A percentile compares a stretch with the other conserved stretches of the same genome.
Evolutionary conservation across 225 moss, liverwort and hornwort species (phyloP).

Genomic region (Pseudisothecium myosuroides): DNA sequence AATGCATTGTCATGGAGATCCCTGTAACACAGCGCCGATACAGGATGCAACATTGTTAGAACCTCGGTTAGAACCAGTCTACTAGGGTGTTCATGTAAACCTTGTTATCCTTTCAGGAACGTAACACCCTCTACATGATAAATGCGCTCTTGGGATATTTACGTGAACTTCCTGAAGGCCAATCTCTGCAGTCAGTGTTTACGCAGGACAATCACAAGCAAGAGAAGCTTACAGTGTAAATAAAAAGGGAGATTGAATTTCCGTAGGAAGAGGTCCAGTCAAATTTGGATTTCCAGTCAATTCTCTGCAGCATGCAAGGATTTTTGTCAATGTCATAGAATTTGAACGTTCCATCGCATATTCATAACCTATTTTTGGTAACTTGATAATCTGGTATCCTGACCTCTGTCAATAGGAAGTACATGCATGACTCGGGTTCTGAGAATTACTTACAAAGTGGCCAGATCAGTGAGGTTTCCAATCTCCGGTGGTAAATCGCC

Average conservation of each 20-base stretch:
- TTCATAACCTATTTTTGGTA: not conserved
- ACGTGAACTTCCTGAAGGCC: not conserved
- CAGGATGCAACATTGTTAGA: not conserved
- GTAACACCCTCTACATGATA: no score
- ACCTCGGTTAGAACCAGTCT: not conserved
- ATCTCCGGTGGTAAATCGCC: not conserved
- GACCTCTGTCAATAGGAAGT: not conserved
- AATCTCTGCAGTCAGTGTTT: not conserved
- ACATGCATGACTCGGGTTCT: not conserved
- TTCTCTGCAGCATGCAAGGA: not conserved
- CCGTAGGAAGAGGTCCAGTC: not conserved
- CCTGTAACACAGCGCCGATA: not conserved
- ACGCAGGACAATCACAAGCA: not conserved
- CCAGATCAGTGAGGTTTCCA: not conserved
- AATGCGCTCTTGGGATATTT: not conserved
- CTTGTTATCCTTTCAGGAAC: no score
- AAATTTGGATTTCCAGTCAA: not conserved
- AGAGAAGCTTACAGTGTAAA: not conserved
- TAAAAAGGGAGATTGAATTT: not conserved
- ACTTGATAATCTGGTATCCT: no score
- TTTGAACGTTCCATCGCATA: not conserved
- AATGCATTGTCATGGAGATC: slow-evolving; percentile 11
- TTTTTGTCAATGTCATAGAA: not conserved
- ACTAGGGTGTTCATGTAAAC: not conserved
- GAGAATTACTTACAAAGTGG: not conserved